phyloP scores from a whole-genome alignment of 352 stramenopile genomes.

The Plasmopara muralis region DNA sequence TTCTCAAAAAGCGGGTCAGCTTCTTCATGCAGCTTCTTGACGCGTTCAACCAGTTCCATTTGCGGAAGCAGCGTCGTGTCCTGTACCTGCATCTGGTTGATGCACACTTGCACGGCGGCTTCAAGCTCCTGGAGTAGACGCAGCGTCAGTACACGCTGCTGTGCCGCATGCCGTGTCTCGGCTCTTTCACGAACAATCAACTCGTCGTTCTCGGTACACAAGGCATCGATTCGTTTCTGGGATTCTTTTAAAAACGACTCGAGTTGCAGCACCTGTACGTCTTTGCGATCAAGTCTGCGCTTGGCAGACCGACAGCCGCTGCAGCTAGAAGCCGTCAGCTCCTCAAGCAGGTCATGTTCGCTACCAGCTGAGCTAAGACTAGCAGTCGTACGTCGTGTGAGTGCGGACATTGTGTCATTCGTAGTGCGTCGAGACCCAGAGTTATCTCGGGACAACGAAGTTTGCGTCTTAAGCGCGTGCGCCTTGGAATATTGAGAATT shows the following conservation, averaged over 20 bases:
- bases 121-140: constrained; percentile 72
- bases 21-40: constrained; percentile 59
- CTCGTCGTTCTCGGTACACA: constrained; percentile 60
- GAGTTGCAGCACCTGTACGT: constrained; percentile 69
- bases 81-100: constrained; percentile 40
- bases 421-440: constrained; percentile 14
- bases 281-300: constrained; percentile 59
- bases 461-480: constrained; percentile 17
- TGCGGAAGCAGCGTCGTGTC: constrained; percentile 58
- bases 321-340: constrained; percentile 35
- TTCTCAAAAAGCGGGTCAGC: constrained; percentile 28
- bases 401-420: constrained; percentile 31
- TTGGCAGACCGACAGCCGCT: constrained; percentile 45
- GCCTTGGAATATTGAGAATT: constrained; percentile 6
- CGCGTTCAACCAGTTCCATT: constrained; percentile 65
- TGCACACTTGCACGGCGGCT: constrained; percentile 61
- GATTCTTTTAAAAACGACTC: constrained; percentile 75
- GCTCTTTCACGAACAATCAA: constrained; percentile 47
- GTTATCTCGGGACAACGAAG: constrained; percentile 9
- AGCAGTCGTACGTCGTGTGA: constrained; percentile 43
- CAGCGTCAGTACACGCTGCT: constrained; percentile 51
- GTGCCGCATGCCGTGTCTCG: constrained; percentile 51
- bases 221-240: constrained; percentile 64
- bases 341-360: constrained; percentile 39
- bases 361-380: constrained; percentile 58